Conservation (phyloP, 768 basidiomycete genomes). For the Suillus sp. region DNA sequence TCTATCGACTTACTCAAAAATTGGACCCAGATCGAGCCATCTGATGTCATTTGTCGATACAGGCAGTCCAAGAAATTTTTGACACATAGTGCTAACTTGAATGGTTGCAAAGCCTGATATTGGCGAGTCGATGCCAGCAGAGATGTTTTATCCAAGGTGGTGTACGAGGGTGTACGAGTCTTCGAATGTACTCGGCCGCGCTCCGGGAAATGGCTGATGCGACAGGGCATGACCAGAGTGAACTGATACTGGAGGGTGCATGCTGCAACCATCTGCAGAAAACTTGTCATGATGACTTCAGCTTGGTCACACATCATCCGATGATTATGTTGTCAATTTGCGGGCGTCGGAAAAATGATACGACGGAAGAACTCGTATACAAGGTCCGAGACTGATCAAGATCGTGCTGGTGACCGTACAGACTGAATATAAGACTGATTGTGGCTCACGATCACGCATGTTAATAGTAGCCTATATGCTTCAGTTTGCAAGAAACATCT, state of each 20-base stretch:
- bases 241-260: conserved; percentile 5
- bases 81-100: not conserved
- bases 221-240: conserved; percentile 14
- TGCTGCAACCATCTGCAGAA: conserved; percentile 17
- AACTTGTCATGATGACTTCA: no score
- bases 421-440: not conserved
- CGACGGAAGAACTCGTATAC: not conserved
- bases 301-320: no score
- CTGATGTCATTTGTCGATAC: conserved; percentile 50
- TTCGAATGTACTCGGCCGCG: conserved; percentile 56
- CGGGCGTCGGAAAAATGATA: not conserved
- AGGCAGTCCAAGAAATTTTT: conserved; percentile 2
- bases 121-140: conserved; percentile 53
- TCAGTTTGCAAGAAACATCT: not conserved
- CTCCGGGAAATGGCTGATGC: conserved; percentile 45
- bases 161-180: conserved; percentile 68
- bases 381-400: not conserved
- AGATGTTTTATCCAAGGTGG: conserved; percentile 60
- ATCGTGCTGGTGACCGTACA: not conserved
- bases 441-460: not conserved
- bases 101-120: conserved; percentile 50
- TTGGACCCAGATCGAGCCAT: conserved; percentile 65
- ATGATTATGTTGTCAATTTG: no score
- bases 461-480: not conserved
- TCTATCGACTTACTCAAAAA: conserved; percentile 43